Base-by-base conservation (phyloP, 2,329 filamentous ascomycete species). In the Pseudogymnoascus sp. region DNA sequence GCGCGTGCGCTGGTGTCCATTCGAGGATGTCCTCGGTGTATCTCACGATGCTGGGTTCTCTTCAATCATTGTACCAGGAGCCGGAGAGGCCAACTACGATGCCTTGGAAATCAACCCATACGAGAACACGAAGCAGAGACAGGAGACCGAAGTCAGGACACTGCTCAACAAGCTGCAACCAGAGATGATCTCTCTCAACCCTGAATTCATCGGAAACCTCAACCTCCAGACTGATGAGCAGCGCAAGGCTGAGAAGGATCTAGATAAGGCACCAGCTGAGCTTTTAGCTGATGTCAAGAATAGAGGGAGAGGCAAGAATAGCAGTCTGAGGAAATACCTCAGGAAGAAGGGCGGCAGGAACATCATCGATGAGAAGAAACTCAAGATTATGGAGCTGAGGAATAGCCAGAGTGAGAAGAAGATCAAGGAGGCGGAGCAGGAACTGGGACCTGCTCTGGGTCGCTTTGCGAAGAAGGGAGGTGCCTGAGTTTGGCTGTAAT, bases 81-180 rank as follows among this genome's bases (percentile, higher is more conserved):
- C 93, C n/a, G 95, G 95, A 65, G 95, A 99, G 75, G 87, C 95
- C 73, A 97, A 97, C 82, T 97, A 90, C 74, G 95, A 99, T 75
- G 90, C 92, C 2, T 80, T 97, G 61, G 95, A 99, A 76, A 82
- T 88, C 69, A 99, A 99, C 79, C 95, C 95, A 35, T 97, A 93
- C 82, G 95, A 97, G 78, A 96, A 89, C 61, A 83, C 81, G 71
- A 96, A 95, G 78, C 93, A 97, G 78, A 86, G 95, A 70, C 93
- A 96, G 75, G 95, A 99, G 76, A 83, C 84, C 60, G 95, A 99
- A 76, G 92, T 99, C 74, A 91, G 90, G 79, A 81, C 84, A 11
- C 81, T 99, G 67, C 85, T 99, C 69, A 96, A 96, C 81, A 99
- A 99, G 79, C 81, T 99, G 58, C 87, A 93, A 71, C 93, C 95